Base-by-base conservation (phyloP, 768 basidiomycete species). In the Phylloporus scabripes region DNA sequence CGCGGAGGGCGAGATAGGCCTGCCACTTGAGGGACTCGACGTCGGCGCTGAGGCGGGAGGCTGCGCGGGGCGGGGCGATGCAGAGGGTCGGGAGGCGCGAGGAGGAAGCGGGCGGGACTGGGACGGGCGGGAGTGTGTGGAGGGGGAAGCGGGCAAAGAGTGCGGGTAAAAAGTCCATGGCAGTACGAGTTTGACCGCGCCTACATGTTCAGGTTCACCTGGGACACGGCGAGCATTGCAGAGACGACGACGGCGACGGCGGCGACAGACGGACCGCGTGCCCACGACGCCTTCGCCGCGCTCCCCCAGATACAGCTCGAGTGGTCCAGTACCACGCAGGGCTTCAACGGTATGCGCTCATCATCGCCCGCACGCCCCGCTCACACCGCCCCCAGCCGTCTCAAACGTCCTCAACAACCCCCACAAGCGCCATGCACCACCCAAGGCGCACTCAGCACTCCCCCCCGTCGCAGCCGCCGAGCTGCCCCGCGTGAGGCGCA, bases 321-420 rank as follows among this genome's bases (percentile, higher is more conserved):
- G 63, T 92, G 88, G 88, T 87, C 85, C 58, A 88, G 87, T 62
- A 73, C 85, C 14, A 81, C 78, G 39, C 85, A 90, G 57, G 92
- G 92, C 7, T 94, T 95, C 71, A 88, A 95, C 64, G 92, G 92
- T 89, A 64, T 49, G 80, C 67, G 24, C 37, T 21, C 29, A 7
- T 14, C 33, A n/a, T 15, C 28, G 15, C 23, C 38, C 23, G n/a
- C 6, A 7, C 18, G 1, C 28, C 9, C 45, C 31, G 42, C 56
- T 57, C 36, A 59, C 49, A 21, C 9, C n/a, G 2, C 14, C 17
- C 41, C 12, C 64, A 96, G 94, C 92, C 33, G 93, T 96, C 55
- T 94, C 93, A 8, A 93, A 90, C 15, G 89, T 96, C 23, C 78
- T 96, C 45, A 93, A 93, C 60, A 92, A 87, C 59, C 94, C 94